These are phyloP conservation scores for Rutstroemia sp. DNA, from an alignment of 2,329 filamentous ascomycete genomes.

Conservation along the genomic window DNA sequence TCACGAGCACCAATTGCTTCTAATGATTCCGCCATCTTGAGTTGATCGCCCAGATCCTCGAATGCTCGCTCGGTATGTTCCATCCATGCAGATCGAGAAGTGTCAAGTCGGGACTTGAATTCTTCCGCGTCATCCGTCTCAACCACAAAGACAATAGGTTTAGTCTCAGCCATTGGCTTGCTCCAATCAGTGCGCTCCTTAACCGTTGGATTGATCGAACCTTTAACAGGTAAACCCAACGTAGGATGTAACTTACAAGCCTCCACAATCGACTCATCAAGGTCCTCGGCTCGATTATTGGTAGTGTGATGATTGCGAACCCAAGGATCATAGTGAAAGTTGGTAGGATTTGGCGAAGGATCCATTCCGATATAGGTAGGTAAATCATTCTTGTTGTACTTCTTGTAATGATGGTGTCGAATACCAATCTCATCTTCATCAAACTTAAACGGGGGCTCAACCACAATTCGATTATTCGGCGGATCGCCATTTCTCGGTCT, in stretches of 20 bases:
- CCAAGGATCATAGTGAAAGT: constrained; percentile 25
- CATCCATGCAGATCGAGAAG: constrained; percentile 18
- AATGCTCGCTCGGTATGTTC: constrained; percentile 7
- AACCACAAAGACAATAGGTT: constrained; percentile 3
- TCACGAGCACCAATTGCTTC: constrained; percentile 7
- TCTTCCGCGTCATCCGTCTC: constrained; percentile 4
- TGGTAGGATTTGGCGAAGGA: constrained; percentile 20
- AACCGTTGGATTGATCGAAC: constrained; percentile 17
- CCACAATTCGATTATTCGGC: constrained; percentile 22
- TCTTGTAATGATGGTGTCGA: constrained; percentile 20
- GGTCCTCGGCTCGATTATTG: constrained; percentile 23
- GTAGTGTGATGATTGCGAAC: constrained; percentile 23
- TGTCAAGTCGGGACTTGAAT: constrained; percentile 6
- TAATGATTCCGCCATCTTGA: constrained; percentile 6
- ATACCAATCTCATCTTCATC: constrained; percentile 28
- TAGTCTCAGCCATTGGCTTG: constrained; percentile 7
- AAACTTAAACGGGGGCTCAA: constrained; percentile 20
- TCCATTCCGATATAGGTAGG: constrained; percentile 22
- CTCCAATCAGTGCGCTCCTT: constrained; percentile 7
- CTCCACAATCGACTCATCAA: constrained; percentile 22
- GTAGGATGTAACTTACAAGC: constrained; percentile 21
- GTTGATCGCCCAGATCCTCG: constrained; percentile 4
- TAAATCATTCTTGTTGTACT: constrained; percentile 18
- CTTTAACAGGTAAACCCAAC: constrained; percentile 20
- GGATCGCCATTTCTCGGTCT: constrained; percentile 19